These are phyloP conservation scores for Arthrobotrys megalospora DNA, from an alignment of 2,329 filamentous ascomycete species.

Conservation along the genomic window DNA sequence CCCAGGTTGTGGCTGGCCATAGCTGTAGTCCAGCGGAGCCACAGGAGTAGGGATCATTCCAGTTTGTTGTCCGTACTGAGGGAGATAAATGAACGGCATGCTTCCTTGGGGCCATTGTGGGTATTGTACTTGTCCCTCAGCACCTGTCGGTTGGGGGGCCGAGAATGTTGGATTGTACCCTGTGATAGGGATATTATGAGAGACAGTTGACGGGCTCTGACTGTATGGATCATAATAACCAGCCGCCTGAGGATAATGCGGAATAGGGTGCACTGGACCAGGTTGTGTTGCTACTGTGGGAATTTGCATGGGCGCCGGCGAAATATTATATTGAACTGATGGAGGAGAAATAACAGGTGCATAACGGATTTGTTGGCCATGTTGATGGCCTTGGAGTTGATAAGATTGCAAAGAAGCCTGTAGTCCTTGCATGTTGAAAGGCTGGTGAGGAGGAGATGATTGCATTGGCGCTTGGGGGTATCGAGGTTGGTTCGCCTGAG, in stretches of 20 bases:
- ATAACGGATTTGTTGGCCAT: slow-evolving; percentile 55
- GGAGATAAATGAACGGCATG: slow-evolving; percentile 57
- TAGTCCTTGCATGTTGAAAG: slow-evolving; percentile 56
- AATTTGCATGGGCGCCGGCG: slow-evolving; percentile 56
- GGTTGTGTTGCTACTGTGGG: slow-evolving; percentile 55
- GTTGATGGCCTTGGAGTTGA: slow-evolving; percentile 54
- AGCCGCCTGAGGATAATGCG: slow-evolving; percentile 45
- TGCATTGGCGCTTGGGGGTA: slow-evolving; percentile 48
- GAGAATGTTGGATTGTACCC: slow-evolving; percentile 45
- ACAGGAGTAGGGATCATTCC: slow-evolving; percentile 44
- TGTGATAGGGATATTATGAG: slow-evolving; percentile 42
- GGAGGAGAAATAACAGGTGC: slow-evolving; percentile 43
- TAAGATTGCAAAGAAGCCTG: slow-evolving; percentile 53
- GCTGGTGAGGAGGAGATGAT: slow-evolving; percentile 45
- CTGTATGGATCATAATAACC: slow-evolving; percentile 57
- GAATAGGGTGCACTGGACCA: slow-evolving; percentile 39
- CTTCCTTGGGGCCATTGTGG: slow-evolving; percentile 58
- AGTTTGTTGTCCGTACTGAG: slow-evolving; percentile 56
- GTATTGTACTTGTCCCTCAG: slow-evolving; percentile 42
- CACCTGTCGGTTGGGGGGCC: slow-evolving; percentile 30
- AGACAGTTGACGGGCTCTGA: slow-evolving; percentile 48
- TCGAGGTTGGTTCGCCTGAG: slow-evolving; percentile 46
- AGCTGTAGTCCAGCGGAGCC: slow-evolving; percentile 39
- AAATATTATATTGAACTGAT: slow-evolving; percentile 51
- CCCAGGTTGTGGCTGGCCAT: slow-evolving; percentile 28